phyloP scores from a whole-genome alignment of 108 stramenopile genomes.

The Discostella stelligeroides region DNA sequence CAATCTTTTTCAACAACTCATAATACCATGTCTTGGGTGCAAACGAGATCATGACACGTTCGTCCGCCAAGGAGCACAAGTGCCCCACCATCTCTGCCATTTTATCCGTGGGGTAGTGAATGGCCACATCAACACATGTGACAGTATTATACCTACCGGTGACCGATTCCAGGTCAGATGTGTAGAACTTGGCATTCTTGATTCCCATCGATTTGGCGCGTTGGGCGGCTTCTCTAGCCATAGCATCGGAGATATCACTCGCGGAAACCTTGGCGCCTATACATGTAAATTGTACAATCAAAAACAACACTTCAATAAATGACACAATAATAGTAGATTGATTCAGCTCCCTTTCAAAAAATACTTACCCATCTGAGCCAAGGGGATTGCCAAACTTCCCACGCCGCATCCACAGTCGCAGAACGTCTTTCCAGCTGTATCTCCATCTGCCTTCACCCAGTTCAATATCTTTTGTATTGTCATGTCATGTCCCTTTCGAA shows the following conservation, averaged over 20 bases:
- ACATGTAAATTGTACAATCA: neutral
- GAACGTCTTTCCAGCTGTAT: slow-evolving; percentile 80
- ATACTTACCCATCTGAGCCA: slow-evolving; percentile 89
- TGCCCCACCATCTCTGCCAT: slow-evolving; percentile 92
- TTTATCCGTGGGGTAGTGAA: slow-evolving; percentile 97
- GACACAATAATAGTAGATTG: neutral
- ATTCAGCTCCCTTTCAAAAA: neutral
- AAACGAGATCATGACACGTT: slow-evolving; percentile 92
- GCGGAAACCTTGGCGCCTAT: slow-evolving; percentile 88
- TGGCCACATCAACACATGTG: slow-evolving; percentile 96
- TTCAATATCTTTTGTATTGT: slow-evolving; percentile 96
- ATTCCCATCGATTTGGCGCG: slow-evolving; percentile 84
- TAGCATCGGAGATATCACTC: slow-evolving; percentile 92
- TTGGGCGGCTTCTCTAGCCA: slow-evolving; percentile 89
- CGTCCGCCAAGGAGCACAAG: slow-evolving; percentile 83
- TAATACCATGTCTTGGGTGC: slow-evolving; percentile 98
- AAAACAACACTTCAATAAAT: neutral
- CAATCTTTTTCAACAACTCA: slow-evolving; percentile 91
- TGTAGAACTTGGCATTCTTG: slow-evolving; percentile 85
- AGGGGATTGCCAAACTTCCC: slow-evolving; percentile 92
- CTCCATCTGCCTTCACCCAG: slow-evolving; percentile 88
- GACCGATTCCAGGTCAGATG: slow-evolving; percentile 93
- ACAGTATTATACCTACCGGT: slow-evolving; percentile 92
- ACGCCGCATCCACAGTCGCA: slow-evolving; percentile 95
- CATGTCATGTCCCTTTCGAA: slow-evolving; percentile 94